A percentile compares a stretch with the other conserved stretches of the same genome.
These are phyloP conservation scores for Chondrus crispus DNA, from an alignment of 23 red algal species.

Conservation along the genomic window DNA sequence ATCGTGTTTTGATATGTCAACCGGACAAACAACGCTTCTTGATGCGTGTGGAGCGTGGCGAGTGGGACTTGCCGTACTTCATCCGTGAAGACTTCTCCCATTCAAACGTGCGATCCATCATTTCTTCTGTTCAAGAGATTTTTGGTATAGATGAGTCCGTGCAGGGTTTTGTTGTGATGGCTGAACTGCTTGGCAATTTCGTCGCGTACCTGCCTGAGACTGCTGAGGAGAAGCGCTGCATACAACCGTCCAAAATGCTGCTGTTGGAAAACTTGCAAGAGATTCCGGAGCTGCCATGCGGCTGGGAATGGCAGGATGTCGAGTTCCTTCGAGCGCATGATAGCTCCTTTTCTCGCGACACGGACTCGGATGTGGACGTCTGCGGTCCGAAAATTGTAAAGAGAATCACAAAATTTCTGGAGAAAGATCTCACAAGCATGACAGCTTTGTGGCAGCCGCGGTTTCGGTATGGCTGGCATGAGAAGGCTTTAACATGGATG, in stretches of 20 bases:
- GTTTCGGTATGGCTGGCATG: neutral
- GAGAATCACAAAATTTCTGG: neutral
- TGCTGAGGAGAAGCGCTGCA: neutral
- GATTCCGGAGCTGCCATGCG: too few relatives aligned
- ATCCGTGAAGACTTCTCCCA: neutral
- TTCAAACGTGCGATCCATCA: neutral
- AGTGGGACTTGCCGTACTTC: conserved; percentile 1
- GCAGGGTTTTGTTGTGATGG: neutral
- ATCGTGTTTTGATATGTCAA: too few relatives aligned
- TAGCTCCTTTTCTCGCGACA: too few relatives aligned
- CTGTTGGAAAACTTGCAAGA: neutral
- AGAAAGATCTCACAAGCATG: neutral
- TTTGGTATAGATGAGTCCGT: neutral
- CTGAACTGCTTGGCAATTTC: neutral
- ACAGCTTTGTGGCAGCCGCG: neutral
- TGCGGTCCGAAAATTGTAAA: too few relatives aligned
- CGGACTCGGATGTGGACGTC: too few relatives aligned
- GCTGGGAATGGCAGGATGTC: too few relatives aligned
- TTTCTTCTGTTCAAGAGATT: neutral
- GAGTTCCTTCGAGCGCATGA: too few relatives aligned
- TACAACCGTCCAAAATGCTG: neutral
- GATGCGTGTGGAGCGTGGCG: neutral
- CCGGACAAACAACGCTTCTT: too few relatives aligned
- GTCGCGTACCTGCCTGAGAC: neutral
- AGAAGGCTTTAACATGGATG: neutral